Base-by-base conservation (phyloP, 129 eudicot species). In the Scalesia atractyloides region DNA sequence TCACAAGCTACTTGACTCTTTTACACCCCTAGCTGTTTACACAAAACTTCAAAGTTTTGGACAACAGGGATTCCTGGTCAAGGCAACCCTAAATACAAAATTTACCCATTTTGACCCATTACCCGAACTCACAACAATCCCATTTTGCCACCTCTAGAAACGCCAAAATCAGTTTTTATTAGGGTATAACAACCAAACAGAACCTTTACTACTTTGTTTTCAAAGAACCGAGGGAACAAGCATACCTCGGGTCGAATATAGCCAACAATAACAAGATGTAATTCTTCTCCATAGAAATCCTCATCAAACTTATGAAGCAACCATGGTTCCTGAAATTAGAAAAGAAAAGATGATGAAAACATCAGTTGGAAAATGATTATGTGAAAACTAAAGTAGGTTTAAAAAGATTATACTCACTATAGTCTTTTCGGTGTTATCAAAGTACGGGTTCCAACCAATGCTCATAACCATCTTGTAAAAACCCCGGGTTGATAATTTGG, bases 381-480 rank as follows among this genome's bases (percentile, higher is more conserved):
- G 19, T 47, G 44, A 41, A 60, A 54, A 46, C 66, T 30, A 22
- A 24, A 34, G 24, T 44, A 70, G 2, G 41, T 19, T 20, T 22
- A 44, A 26, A 62, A 41, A 36, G 12, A 30, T 30, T 30, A 30
- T 30, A 30, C 34, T 86, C 83, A 94, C 99, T 10, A 95, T 95
- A 36, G 99, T 91, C 84, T 95, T 95, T 67, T 90, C 96, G 8
- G 91, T 56, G 80, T 88, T 95, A 75, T 90, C 73, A 66, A 95
- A 95, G 66, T 69, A 95, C 2, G 99, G 99, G 36, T 95, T 95
- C 97, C 96, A 88, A 62, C 99, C 99, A 48, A 95, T 82, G 80
- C 99, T 95, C 97, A 95, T 95, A 53, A 85, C 99, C 97, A 90
- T 95, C 94, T 90, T 95, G 84, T 86, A 95, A 76, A 95, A 80